Base-by-base conservation (phyloP, 2,329 filamentous ascomycete species). In the Apiospora arundinis region DNA sequence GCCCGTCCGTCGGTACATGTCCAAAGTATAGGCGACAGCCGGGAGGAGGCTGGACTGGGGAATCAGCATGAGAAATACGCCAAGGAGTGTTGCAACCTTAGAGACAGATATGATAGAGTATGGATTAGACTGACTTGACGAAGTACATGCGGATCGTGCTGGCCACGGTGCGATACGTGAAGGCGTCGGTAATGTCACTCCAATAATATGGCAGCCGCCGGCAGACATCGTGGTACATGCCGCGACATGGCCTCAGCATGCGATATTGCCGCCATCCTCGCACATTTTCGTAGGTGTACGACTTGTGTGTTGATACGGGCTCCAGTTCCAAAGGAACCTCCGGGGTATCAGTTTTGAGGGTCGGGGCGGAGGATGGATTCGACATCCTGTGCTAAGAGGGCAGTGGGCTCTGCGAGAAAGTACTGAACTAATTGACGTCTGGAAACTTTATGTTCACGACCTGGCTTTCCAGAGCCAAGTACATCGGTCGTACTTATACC, bases 101-200 rank as follows among this genome's bases (percentile, higher is more conserved):
- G 11, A 44, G 37, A 56, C 9, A n/a, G n/a, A n/a, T n/a, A n/a
- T 44, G 11, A 2, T 16, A 32, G 9, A 16, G 44, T 4, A 16
- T 3, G 25, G 21, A 9, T 7, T 28, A 1, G n/a, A 32, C 40
- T 73, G 73, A 84, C 83, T 88, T 87, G 69, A 89, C 86, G 78
- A 90, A 90, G 78, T 89, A 89, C 80, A 90, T 90, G 2, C 86
- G 85, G 14, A 90, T 80, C 0, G 85, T 88, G 71, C 85, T 87
- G 7, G 87, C 86, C 52, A 89, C 79, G 3, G 85, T 86, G 21
- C 87, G 81, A 74, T 90, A 90, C 6, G 84, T 87, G 73, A 85
- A 84, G 6, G 86, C 87, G 78, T 90, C 88, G 2, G 75, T 81
- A 60, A 89, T 85, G 74, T 90, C 88, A 74, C 84, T 87, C 83